Base-by-base conservation (phyloP, 73 alveolate species). In the Uronychia setigera region DNA sequence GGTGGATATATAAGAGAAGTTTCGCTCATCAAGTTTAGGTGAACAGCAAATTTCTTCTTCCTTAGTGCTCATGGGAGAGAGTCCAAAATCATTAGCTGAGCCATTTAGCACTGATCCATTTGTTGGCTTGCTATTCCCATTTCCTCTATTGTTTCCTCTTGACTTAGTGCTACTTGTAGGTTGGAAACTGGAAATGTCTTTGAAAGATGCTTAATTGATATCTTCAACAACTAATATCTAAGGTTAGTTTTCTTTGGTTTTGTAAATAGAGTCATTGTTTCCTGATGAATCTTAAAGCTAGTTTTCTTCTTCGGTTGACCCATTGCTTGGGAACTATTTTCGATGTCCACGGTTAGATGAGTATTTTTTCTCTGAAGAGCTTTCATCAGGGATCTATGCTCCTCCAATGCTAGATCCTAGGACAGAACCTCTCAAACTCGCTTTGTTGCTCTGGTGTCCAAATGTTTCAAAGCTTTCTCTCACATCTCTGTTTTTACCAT, bases 1-100 rank as follows among this genome's bases (percentile, higher is more conserved):
- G 1, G 81, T 76, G 29, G 81, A 76, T 76, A 76, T 76, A 27
- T 76, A 76, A 5, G 59, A 28, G 81, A 76, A 31, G 30, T 76
- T 76, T 32, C 32, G 25, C n/a, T 76, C 81, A 29, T 76, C 81
- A 11, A 46, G 5, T 46, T 46, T 46, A 19, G 67, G 67, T 5
- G 67, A 46, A 19, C 67, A 46, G 5, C n/a, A 5, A 5, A 11
- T 19, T 46, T 46, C 67, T n/a, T n/a, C n/a, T 46, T 46, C 67
- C 19, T 46, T 46, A 19, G 67, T 46, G 67, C 67, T 46, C 67
- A 46, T 46, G 67, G 67, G 67, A 46, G 67, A 46, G n/a, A 46
- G 67, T 5, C 67, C 67, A 46, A 46, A 46, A 19, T 46, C 67
- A 46, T 46, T 5, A 5, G 67, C 67, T 46, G 67, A 46, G 5